Evolutionary conservation across 1,284 basidiomycete species (phyloP).

Genomic region (Termitomyces sp.): DNA sequence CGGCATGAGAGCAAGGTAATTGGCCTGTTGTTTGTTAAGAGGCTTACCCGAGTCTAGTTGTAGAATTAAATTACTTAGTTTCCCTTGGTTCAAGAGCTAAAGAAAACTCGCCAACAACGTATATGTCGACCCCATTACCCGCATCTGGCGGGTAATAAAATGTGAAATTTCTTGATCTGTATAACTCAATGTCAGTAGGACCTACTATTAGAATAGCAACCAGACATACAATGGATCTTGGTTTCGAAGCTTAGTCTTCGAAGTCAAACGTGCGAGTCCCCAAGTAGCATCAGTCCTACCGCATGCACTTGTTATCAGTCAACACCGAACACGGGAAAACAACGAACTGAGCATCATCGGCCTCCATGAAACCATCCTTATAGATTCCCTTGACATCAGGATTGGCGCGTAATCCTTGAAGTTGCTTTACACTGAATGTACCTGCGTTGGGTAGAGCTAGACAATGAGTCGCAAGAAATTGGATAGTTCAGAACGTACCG

Average conservation of each 20-base stretch:
- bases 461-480: not conserved
- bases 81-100: too few relatives aligned
- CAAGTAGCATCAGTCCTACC: not conserved
- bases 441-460: not conserved
- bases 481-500: not conserved
- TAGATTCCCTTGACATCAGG: not conserved
- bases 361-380: not conserved
- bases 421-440: not conserved
- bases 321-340: not conserved
- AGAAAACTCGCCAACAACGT: not conserved
- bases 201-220: not conserved
- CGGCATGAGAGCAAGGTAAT: too few relatives aligned
- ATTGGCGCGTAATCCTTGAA: not conserved
- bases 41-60: not conserved
- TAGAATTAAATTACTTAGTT: too few relatives aligned
- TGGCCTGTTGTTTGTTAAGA: too few relatives aligned
- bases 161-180: not conserved
- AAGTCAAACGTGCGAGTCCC: not conserved
- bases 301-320: too few relatives aligned
- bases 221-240: not conserved
- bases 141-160: too few relatives aligned
- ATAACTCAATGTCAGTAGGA: not conserved
- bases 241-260: not conserved
- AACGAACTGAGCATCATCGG: not conserved
- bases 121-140: not conserved